These are phyloP conservation scores for Colletotrichum sp. DNA, from an alignment of 2,329 filamentous ascomycete genomes.

Conservation along the genomic window DNA sequence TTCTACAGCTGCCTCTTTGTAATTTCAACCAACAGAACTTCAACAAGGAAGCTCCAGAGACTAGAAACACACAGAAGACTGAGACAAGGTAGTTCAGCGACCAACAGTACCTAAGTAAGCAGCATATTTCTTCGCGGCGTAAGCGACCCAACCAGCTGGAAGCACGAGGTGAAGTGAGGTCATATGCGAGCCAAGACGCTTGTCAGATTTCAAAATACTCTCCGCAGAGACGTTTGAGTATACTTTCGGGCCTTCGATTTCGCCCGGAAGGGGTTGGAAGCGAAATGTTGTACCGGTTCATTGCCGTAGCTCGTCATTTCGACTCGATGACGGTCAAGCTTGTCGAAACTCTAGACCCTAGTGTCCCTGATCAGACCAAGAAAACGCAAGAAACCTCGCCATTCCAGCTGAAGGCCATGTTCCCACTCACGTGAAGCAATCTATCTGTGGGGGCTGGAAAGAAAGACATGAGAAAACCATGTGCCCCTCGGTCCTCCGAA, in stretches of 20 bases:
- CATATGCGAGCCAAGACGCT: not conserved
- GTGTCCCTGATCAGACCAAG: not conserved
- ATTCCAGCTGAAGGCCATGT: not conserved
- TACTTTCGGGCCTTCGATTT: not conserved
- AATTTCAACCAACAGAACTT: not conserved
- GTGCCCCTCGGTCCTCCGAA: not conserved
- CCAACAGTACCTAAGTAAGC: not conserved
- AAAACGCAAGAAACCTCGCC: not conserved
- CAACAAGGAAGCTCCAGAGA: not conserved
- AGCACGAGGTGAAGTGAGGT: not conserved
- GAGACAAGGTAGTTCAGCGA: not conserved
- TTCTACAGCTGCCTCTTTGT: not conserved
- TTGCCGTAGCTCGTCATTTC: not conserved
- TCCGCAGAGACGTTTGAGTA: not conserved
- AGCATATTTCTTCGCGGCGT: not conserved
- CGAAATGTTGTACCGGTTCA: not conserved
- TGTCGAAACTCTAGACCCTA: not conserved
- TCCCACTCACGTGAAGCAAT: not conserved
- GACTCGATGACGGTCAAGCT: not conserved
- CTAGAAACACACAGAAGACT: not conserved
- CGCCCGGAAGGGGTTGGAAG: rapidly evolving
- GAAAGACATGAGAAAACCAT: not conserved
- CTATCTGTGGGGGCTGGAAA: not conserved
- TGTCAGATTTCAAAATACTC: not conserved
- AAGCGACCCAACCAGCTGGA: not conserved